phyloP scores from a whole-genome alignment of 78 protist genomes.

The Andalucia godoyi region DNA sequence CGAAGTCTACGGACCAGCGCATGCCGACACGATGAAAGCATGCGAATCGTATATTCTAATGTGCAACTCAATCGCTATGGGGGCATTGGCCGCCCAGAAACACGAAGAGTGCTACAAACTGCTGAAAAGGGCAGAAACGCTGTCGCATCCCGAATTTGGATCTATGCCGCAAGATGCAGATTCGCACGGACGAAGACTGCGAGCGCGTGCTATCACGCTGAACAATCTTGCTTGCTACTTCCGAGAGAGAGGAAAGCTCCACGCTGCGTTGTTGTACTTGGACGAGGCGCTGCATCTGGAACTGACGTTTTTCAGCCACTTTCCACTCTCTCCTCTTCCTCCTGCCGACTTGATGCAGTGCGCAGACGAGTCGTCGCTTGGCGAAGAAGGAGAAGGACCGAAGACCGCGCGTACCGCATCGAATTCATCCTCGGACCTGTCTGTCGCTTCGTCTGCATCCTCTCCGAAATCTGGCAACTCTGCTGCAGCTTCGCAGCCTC shows the following conservation, averaged over 20 bases:
- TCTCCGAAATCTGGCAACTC: too few relatives aligned
- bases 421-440: too few relatives aligned
- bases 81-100: background rate
- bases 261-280: constrained; percentile 1
- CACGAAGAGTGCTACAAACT: background rate
- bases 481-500: too few relatives aligned
- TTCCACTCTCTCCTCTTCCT: too few relatives aligned
- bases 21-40: background rate
- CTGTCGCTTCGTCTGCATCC: too few relatives aligned
- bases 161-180: too few relatives aligned
- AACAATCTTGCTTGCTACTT: constrained; percentile 1
- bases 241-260: background rate
- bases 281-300: constrained; percentile 6
- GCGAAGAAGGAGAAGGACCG: too few relatives aligned
- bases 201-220: background rate
- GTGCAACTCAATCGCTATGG: constrained; percentile 7
- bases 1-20: background rate
- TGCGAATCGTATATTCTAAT: background rate
- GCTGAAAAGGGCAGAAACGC: background rate
- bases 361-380: too few relatives aligned
- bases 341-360: too few relatives aligned
- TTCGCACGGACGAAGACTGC: background rate
- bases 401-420: too few relatives aligned
- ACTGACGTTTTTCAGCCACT: too few relatives aligned
- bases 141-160: too few relatives aligned